phyloP scores from a whole-genome alignment of 2,329 filamentous ascomycete genomes.

The Laburnicola sp. region DNA sequence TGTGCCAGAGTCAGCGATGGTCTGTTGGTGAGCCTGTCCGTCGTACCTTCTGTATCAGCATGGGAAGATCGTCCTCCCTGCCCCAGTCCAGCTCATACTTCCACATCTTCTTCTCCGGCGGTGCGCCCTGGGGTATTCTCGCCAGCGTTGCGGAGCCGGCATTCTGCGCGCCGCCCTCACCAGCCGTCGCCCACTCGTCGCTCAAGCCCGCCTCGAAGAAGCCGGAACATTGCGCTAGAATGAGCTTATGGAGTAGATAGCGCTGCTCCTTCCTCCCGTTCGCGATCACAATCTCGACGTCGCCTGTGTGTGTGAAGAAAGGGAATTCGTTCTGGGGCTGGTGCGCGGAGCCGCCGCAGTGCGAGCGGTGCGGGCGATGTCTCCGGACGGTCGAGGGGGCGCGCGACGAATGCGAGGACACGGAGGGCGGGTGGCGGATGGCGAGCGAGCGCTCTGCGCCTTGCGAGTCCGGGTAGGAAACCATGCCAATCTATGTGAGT shows the following conservation, averaged over 20 bases:
- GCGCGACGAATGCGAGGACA: constrained; percentile 61
- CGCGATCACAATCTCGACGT: constrained; percentile 84
- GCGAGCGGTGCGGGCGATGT: constrained; percentile 79
- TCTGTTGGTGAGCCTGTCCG: neutral
- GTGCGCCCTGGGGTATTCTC: constrained; percentile 45
- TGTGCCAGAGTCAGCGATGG: constrained; percentile 20
- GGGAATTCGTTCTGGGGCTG: constrained; percentile 88
- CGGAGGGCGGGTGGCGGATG: constrained; percentile 64
- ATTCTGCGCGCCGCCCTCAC: constrained; percentile 30
- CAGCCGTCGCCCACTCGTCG: constrained; percentile 69
- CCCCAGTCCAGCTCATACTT: constrained; percentile 85
- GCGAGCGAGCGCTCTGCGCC: constrained; percentile 59
- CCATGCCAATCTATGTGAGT: constrained; percentile 52
- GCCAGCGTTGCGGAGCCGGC: constrained; percentile 40
- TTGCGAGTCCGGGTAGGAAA: constrained; percentile 62
- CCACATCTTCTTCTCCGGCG: constrained; percentile 67
- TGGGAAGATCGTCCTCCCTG: constrained; percentile 73
- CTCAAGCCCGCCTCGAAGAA: constrained; percentile 90
- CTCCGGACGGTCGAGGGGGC: constrained; percentile 59
- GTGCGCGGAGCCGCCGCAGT: constrained; percentile 70
- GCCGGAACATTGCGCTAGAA: constrained; percentile 84
- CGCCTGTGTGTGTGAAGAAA: constrained; percentile 83
- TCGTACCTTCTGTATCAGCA: constrained; percentile 78
- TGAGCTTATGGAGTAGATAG: constrained; percentile 86
- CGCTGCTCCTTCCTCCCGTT: constrained; percentile 72